Base-by-base conservation (phyloP, 352 stramenopile genomes). In the Pythium pectinolyticum region DNA sequence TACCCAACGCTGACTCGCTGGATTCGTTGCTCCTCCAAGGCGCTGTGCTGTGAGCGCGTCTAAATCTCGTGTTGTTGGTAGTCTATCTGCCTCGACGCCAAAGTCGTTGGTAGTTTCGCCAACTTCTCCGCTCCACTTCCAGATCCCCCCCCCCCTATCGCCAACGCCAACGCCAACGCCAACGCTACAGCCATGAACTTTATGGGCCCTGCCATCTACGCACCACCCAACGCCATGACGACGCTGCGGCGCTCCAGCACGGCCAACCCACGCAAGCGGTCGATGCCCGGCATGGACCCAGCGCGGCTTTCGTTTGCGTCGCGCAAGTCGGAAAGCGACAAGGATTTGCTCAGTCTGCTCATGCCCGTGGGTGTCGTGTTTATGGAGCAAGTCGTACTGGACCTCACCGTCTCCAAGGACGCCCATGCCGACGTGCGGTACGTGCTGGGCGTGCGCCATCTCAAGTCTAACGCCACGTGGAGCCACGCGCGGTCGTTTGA, bases 401-500 rank as follows among this genome's bases (percentile, higher is more conserved):
- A 82, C 28, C 57, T 90, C 43, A 70, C 53, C 15, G 68, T 83
- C 20, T 73, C 72, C 19, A 84, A 85, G 56, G 73, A 83, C 20
- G 10, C 48, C 17, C 71, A 78, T 47, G 59, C 72, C 4, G 80
- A 89, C 58, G 72, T 87, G 54, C 72, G 76, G 11, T 92, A 90
- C 69, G 70, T 86, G 45, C 66, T 92, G 64, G 77, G 63, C 19
- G 80, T 89, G 46, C 70, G 56, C 12, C 71, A 78, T 51, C 49
- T 66, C 30, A 59, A 66, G 59, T 45, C 52, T 14, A 70, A 88
- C 25, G 27, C 64, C 17, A 68, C 64, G 31, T 92, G 83, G 83
- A 72, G 63, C 2, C 78, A 80, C 39, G 60, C 66, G 17, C 66
- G 78, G n/a, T 77, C 68, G 27, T 92, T 90, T 34, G 84, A 92